phyloP scores from a whole-genome alignment of 371 early-diverging fungal species.

The Mucor mucedo region DNA sequence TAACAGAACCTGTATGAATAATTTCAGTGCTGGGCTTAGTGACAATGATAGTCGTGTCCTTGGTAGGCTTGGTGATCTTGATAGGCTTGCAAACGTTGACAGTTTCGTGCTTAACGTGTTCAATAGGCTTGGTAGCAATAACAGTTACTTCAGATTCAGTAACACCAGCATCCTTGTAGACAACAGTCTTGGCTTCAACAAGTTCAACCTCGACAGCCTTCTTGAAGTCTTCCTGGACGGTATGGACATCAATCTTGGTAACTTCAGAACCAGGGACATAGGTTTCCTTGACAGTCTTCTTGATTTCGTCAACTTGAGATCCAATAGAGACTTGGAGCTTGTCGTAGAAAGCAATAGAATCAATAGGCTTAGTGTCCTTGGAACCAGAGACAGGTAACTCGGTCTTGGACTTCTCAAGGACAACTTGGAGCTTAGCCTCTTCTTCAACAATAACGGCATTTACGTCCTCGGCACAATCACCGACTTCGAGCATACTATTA shows the following conservation, averaged over 20 bases:
- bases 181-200: conserved; percentile 14
- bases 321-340: conserved; percentile 14
- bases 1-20: background rate
- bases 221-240: conserved; percentile 12
- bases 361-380: background rate
- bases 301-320: conserved; percentile 18
- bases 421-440: conserved; percentile 15
- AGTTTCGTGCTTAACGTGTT: background rate
- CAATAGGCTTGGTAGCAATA: background rate
- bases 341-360: conserved; percentile 14
- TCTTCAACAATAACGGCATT: conserved; percentile 18
- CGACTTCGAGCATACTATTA: conserved; percentile 4
- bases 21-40: background rate
- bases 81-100: conserved; percentile 7
- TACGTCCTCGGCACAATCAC: conserved; percentile 21
- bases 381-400: background rate
- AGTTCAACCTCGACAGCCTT: conserved; percentile 7
- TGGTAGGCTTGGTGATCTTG: conserved; percentile 8
- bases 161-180: conserved; percentile 8
- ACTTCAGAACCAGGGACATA: background rate
- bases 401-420: conserved; percentile 12
- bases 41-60: background rate
- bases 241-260: conserved; percentile 9
- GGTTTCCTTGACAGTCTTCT: conserved; percentile 19
- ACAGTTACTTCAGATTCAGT: background rate